Base-by-base conservation (phyloP, 495 filamentous ascomycete species). In the Letharia columbiana region DNA sequence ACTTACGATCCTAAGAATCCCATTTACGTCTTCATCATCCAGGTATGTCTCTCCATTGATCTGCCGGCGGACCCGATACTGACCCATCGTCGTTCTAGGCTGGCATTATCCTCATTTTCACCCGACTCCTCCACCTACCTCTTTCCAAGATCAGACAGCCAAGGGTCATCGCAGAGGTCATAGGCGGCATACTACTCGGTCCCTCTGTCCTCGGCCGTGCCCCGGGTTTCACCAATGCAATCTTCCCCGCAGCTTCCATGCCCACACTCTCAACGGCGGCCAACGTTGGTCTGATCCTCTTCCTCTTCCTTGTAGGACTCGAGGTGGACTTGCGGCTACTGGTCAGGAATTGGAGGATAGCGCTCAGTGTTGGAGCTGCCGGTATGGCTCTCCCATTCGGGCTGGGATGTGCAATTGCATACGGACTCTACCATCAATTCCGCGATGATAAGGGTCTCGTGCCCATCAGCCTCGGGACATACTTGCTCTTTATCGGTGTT, bases 21-120 rank as follows among this genome's bases (percentile, higher is more conserved):
- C n/a, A 89, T 98, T 69, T 86, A 89, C 49, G 73, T 96, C 41
- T 98, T 98, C 75, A 96, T 97, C 70, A 91, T 98, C 61, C 93
- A 98, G 87, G 92, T 88, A 80, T 63, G 76, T 62, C 4, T 17
- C 39, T 20, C 13, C 10, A 2, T 4, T 9, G 40, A 52, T 49
- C 15, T 31, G 2, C 17, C 37, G 28, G 1, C 13, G 49, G 31
- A 17, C 41, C 20, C 31, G n/a, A 49, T 8, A 44, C 60, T 63
- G 60, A 62, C 45, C 17, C 49, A 40, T 33, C 52, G 33, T 39
- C 31, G 39, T 20, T n/a, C 9, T 71, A 96, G 91, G 89, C 90
- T 23, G 81, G 80, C 66, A 91, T 98, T 68, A 96, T 98, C 72
- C 89, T 98, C 72, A 84, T 95, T 61, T 86, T 96, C 73, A 95